These are phyloP conservation scores for Peronospora tabacina DNA, from an alignment of 352 stramenopile genomes.

Conservation along the genomic window DNA sequence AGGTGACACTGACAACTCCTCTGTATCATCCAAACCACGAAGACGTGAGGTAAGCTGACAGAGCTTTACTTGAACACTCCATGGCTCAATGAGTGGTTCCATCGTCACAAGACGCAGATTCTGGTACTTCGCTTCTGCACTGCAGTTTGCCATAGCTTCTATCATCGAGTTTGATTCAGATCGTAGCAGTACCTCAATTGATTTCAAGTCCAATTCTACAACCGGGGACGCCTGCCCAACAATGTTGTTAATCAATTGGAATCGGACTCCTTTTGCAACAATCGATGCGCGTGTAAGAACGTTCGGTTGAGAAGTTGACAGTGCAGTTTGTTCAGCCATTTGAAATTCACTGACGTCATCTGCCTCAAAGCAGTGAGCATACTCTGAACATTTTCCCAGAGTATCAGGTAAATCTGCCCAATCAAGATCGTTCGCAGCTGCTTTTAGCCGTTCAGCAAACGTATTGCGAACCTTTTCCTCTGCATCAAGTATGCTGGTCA, in stretches of 20 bases:
- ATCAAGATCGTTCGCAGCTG: slow-evolving; percentile 36
- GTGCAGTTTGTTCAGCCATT: slow-evolving; percentile 5
- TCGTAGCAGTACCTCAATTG: slow-evolving; percentile 29
- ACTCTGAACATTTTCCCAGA: slow-evolving; percentile 26
- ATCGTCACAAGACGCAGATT: slow-evolving; percentile 75
- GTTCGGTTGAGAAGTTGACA: slow-evolving; percentile 13
- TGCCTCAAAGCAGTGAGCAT: slow-evolving; percentile 30
- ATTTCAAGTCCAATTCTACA: slow-evolving; percentile 48
- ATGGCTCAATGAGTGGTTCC: slow-evolving; percentile 80
- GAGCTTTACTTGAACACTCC: slow-evolving; percentile 43
- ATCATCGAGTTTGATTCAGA: slow-evolving; percentile 32
- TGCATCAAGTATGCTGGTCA: slow-evolving; percentile 31
- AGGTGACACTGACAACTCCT: slow-evolving; percentile 16
- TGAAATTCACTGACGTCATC: slow-evolving; percentile 8
- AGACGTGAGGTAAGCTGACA: slow-evolving; percentile 22
- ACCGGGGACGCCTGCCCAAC: slow-evolving; percentile 74
- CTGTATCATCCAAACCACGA: slow-evolving; percentile 17
- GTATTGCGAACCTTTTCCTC: slow-evolving; percentile 40
- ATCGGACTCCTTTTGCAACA: slow-evolving; percentile 37
- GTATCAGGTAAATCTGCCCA: slow-evolving; percentile 35
- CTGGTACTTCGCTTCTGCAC: slow-evolving; percentile 73
- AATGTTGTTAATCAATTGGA: slow-evolving; percentile 79
- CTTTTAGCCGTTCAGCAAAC: slow-evolving; percentile 30
- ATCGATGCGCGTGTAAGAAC: slow-evolving; percentile 29
- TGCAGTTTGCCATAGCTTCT: slow-evolving; percentile 33